These are phyloP conservation scores for Triangularia verruculosa DNA, from an alignment of 2,329 filamentous ascomycete species.

Conservation along the genomic window DNA sequence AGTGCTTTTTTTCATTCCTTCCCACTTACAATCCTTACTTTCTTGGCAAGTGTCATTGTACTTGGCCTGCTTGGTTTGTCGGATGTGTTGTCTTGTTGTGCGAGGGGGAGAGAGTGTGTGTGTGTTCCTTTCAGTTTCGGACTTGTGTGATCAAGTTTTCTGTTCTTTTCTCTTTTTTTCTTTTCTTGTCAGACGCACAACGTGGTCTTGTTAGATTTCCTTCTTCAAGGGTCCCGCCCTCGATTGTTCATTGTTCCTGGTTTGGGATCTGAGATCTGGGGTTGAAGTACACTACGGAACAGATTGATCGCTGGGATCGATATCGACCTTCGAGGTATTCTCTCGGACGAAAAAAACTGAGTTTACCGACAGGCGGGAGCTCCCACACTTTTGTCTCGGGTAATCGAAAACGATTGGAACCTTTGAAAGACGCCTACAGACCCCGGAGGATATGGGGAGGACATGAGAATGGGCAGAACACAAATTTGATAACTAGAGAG, in stretches of 20 bases:
- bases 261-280: not conserved
- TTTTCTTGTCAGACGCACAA: not conserved
- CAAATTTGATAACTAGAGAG: not conserved
- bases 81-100: not conserved
- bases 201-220: not conserved
- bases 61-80: not conserved
- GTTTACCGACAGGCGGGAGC: not conserved
- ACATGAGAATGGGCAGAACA: not conserved
- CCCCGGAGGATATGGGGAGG: not conserved
- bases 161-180: slow-evolving; percentile 2
- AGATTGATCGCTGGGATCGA: too few species aligned
- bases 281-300: too few species aligned
- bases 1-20: not conserved
- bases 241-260: not conserved
- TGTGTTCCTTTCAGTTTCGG: not conserved
- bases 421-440: not conserved
- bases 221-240: not conserved
- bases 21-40: not conserved
- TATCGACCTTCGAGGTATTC: not conserved
- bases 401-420: not conserved
- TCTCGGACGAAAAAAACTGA: not conserved
- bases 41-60: not conserved
- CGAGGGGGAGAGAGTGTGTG: not conserved
- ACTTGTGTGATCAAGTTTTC: not conserved
- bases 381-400: not conserved